phyloP scores from a whole-genome alignment of 768 basidiomycete genomes.

The Agrocybe pediades region DNA sequence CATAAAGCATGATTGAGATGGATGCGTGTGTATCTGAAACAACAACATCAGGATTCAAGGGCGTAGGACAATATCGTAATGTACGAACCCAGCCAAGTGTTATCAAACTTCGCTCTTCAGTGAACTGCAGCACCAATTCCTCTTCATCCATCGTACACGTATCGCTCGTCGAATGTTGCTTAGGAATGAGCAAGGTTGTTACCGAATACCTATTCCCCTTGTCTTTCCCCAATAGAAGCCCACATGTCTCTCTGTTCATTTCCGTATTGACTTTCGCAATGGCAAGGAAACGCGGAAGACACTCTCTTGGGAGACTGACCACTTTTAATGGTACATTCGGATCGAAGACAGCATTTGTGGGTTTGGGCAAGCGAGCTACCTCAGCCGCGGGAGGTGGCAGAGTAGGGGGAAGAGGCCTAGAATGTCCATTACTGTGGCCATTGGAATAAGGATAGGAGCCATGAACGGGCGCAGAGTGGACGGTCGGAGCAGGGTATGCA shows the following conservation, averaged over 20 bases:
- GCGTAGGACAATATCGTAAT: constrained; percentile 5
- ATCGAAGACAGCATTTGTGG: constrained; percentile 22
- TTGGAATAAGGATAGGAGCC: constrained; percentile 6
- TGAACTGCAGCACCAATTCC: constrained; percentile 83
- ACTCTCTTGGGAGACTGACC: constrained; percentile 70
- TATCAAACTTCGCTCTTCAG: constrained; percentile 77
- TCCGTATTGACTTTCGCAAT: constrained; percentile 81
- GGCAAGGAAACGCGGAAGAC: constrained; percentile 73
- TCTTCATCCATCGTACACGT: constrained; percentile 94
- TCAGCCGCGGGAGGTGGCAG: constrained; percentile 21
- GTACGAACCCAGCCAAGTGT: constrained; percentile 85
- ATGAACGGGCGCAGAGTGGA: neutral
- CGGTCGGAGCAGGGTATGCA: constrained; percentile 3
- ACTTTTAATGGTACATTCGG: constrained; percentile 50
- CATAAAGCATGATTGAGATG: constrained; percentile 93
- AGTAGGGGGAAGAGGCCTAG: constrained; percentile 24
- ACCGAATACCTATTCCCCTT: constrained; percentile 65
- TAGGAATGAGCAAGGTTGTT: constrained; percentile 86
- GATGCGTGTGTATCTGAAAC: constrained; percentile 86
- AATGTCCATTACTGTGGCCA: constrained; percentile 15
- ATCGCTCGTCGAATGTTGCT: constrained; percentile 84
- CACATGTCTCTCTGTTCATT: constrained; percentile 85
- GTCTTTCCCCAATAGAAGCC: constrained; percentile 74
- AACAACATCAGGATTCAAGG: neutral
- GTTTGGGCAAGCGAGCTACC: constrained; percentile 18